Percentiles rank a stretch among this genome's conserved stretches.
phyloP scores from a whole-genome alignment of 805 yeast genomes.

The Suhomyces sp. region DNA sequence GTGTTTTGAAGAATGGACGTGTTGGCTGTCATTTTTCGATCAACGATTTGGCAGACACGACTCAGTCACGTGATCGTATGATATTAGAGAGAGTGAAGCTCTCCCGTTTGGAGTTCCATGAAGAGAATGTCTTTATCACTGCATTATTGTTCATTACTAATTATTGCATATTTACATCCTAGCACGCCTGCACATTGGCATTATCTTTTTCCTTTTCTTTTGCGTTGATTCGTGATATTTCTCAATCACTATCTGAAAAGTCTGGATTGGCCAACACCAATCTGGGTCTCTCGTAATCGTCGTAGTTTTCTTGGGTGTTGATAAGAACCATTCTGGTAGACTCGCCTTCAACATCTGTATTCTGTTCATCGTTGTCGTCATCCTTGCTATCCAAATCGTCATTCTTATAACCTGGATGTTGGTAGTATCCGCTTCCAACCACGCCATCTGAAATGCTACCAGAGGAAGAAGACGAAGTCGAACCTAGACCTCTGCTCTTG shows the following conservation, averaged over 20 bases:
- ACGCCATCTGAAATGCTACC: slow-evolving; percentile 29
- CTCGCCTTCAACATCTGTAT: slow-evolving; percentile 10
- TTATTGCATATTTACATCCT: background rate
- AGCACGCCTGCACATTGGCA: background rate
- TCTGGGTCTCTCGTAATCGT: slow-evolving; percentile 39
- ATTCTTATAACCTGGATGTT: slow-evolving; percentile 38
- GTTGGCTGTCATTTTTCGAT: slow-evolving; percentile 1
- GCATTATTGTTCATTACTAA: background rate
- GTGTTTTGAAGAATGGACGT: background rate
- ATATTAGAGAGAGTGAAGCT: too few species aligned
- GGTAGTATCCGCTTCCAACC: slow-evolving; percentile 32
- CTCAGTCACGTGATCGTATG: background rate
- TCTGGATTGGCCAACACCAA: slow-evolving; percentile 61
- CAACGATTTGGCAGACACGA: background rate
- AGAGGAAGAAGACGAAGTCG: slow-evolving; percentile 24
- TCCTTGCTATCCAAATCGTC: slow-evolving; percentile 6
- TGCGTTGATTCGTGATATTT: background rate
- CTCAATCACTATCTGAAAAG: slow-evolving; percentile 32
- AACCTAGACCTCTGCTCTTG: slow-evolving; percentile 16
- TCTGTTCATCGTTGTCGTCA: slow-evolving; percentile 18
- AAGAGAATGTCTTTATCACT: background rate
- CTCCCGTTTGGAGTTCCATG: background rate
- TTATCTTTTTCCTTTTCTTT: background rate
- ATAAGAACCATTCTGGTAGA: background rate
- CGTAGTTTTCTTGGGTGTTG: slow-evolving; percentile 14